A percentile compares a stretch with the other conserved stretches of the same genome.
Evolutionary conservation across 768 basidiomycete genomes (phyloP).

Genomic region (Leccinum arenicola): DNA sequence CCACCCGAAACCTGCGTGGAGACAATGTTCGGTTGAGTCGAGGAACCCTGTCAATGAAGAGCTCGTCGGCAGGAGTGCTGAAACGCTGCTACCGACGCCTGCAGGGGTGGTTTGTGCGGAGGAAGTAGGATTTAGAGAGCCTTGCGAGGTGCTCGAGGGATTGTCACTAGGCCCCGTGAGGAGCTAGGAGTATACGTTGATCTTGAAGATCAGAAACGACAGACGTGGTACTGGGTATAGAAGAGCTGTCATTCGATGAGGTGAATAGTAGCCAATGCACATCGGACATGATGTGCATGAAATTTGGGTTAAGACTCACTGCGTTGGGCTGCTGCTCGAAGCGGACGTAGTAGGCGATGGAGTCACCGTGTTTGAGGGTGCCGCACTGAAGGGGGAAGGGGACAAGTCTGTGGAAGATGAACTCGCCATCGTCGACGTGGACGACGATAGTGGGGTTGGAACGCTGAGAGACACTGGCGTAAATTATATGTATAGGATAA

Average conservation of each 20-base stretch:
- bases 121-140: neutral
- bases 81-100: slow-evolving; percentile 36
- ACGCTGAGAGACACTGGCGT: neutral
- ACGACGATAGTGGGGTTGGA: neutral
- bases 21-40: slow-evolving; percentile 44
- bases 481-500: neutral
- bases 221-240: neutral
- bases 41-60: slow-evolving; percentile 39
- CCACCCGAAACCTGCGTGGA: slow-evolving; percentile 38
- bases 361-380: neutral
- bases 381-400: neutral
- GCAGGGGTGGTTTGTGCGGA: slow-evolving; percentile 37
- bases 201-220: slow-evolving; percentile 1
- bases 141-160: neutral
- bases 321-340: neutral
- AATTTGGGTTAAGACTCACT: slow-evolving; percentile 1
- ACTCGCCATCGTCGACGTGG: neutral
- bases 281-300: neutral
- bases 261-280: neutral
- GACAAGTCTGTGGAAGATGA: neutral
- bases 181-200: neutral
- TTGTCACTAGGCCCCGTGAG: neutral
- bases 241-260: neutral
- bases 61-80: slow-evolving; percentile 37
- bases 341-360: neutral